Conservation (phyloP, 2,329 filamentous ascomycete genomes). For the Fonsecaea multimorphosa region DNA sequence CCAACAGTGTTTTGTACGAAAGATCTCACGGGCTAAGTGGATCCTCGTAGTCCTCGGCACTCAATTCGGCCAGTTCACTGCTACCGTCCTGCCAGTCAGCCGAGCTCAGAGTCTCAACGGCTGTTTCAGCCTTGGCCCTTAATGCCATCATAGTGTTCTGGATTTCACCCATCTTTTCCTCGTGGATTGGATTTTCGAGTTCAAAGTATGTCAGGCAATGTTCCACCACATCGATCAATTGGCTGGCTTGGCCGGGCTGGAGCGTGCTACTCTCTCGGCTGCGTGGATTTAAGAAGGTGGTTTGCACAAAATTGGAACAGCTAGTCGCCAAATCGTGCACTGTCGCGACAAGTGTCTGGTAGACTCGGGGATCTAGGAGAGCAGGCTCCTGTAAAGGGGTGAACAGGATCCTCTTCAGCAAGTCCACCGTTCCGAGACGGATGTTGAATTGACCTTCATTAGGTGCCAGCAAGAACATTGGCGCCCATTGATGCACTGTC, state of each 20-base stretch:
- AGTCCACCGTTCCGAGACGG: slow-evolving; percentile 52
- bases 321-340: slow-evolving; percentile 29
- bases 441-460: slow-evolving; percentile 50
- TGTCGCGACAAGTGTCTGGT: slow-evolving; percentile 20
- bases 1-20: neutral
- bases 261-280: slow-evolving; percentile 23
- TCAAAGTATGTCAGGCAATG: slow-evolving; percentile 34
- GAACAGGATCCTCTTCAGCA: slow-evolving; percentile 53
- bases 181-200: slow-evolving; percentile 27
- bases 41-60: slow-evolving; percentile 34
- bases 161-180: slow-evolving; percentile 30
- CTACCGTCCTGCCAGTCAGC: slow-evolving; percentile 37
- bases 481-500: slow-evolving; percentile 57
- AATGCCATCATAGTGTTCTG: slow-evolving; percentile 24
- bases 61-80: slow-evolving; percentile 37
- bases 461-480: slow-evolving; percentile 59
- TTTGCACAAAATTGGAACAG: slow-evolving; percentile 24
- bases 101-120: slow-evolving; percentile 34
- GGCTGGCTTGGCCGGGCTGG: slow-evolving; percentile 34
- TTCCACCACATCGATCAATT: slow-evolving; percentile 34
- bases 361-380: slow-evolving; percentile 38
- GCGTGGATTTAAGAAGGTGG: slow-evolving; percentile 29
- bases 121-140: slow-evolving; percentile 30
- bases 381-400: slow-evolving; percentile 42
- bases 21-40: slow-evolving; percentile 25